Base-by-base conservation (phyloP, 352 stramenopile genomes). In the Phytophthora rubi region DNA sequence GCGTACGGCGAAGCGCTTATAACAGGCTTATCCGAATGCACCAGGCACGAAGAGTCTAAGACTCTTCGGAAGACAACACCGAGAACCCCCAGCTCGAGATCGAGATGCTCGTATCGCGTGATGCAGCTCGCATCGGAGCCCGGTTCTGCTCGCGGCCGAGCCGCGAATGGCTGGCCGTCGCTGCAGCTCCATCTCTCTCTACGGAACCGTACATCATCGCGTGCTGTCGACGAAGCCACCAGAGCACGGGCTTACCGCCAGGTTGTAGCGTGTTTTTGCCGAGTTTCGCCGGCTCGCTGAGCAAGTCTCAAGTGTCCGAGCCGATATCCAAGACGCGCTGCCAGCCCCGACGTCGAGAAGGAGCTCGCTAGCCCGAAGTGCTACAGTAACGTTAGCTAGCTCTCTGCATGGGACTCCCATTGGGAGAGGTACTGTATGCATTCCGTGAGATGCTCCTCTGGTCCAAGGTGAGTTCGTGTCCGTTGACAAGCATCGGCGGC, bases 171-270 rank as follows among this genome's bases (percentile, higher is more conserved):
- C 62, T 70, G 54, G 62, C 35, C 55, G 63, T 16, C 59, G 42
- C 26, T 39, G 55, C 51, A 26, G 49, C 57, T 33, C 47, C 57
- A 26, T 10, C 21, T 59, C 60, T 67, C 60, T 49, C 48, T 39
- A 56, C 21, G 26, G n/a, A 68, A 69, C 65, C 53, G 65, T 53
- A 32, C 47, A 23, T 70, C 16, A 10, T 60, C 23, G 32, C 21
- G 37, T 59, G 33, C 30, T 71, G 64, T 66, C 64, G 49, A 71
- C 64, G 64, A 71, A 71, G 33, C 52, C 42, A 9, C 37, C 35
- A 37, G 21, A 67, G 45, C 53, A 51, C 12, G 44, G 28, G 2
- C 37, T 32, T 28, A 55, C 44, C 28, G 30, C 16, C 18, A 30
- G 9, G 44, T 21, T 21, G 18, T 21, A 72, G 8, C 63, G 55